Conservation (phyloP, 2,329 filamentous ascomycete species). For the Venturia aucupariae region DNA sequence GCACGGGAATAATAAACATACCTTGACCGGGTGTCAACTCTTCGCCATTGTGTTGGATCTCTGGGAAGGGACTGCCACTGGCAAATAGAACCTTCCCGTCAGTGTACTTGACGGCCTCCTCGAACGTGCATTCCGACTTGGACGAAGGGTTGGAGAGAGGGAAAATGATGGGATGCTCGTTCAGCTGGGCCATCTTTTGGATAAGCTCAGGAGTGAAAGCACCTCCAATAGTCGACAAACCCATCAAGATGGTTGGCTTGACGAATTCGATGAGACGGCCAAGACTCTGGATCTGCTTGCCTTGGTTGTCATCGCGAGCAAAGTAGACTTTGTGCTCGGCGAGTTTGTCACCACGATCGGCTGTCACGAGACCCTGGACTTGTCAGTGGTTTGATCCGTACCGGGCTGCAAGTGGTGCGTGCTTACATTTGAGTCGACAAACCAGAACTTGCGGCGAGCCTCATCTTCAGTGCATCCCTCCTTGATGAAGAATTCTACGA, state of each 20-base stretch:
- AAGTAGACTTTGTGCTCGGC: slow-evolving; percentile 77
- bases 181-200: slow-evolving; percentile 47
- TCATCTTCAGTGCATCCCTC: slow-evolving; percentile 82
- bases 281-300: slow-evolving; percentile 62
- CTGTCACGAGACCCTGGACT: slow-evolving; percentile 67
- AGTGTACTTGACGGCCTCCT: slow-evolving; percentile 84
- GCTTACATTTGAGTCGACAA: slow-evolving; percentile 74
- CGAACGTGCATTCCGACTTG: slow-evolving; percentile 96
- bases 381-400: background rate
- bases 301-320: slow-evolving; percentile 54
- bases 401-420: background rate
- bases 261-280: slow-evolving; percentile 91
- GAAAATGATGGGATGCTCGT: slow-evolving; percentile 69
- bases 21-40: slow-evolving; percentile 40
- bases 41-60: slow-evolving; percentile 43
- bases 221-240: slow-evolving; percentile 86
- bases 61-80: slow-evolving; percentile 84
- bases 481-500: slow-evolving; percentile 93
- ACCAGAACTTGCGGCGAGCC: slow-evolving; percentile 87
- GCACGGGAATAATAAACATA: slow-evolving; percentile 15
- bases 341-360: slow-evolving; percentile 85
- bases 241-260: slow-evolving; percentile 88
- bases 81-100: slow-evolving; percentile 89
- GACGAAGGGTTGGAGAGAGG: slow-evolving; percentile 91
- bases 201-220: slow-evolving; percentile 87